phyloP scores from a whole-genome alignment of 306 rosid species.

The Rosa lucieae region DNA sequence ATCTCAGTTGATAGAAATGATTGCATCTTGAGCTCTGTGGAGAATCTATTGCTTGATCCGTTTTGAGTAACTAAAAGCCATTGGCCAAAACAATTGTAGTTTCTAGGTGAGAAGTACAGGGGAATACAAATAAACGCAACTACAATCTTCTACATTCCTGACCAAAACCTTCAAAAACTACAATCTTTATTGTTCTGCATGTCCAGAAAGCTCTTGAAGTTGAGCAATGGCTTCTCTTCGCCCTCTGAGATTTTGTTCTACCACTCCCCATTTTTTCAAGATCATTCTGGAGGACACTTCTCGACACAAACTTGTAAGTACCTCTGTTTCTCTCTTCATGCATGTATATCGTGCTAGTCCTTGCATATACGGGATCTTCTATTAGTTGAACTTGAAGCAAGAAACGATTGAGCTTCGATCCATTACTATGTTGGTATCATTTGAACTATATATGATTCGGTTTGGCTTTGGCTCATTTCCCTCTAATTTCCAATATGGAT shows the following conservation, averaged over 20 bases:
- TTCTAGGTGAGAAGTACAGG: not conserved
- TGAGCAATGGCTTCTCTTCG: slow-evolving; percentile 9
- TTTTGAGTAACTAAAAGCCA: not conserved
- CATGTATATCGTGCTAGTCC: not conserved
- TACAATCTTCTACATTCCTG: not conserved
- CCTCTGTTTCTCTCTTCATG: not conserved
- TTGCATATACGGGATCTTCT: not conserved
- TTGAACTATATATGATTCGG: too few relatives aligned
- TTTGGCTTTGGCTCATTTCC: too few relatives aligned
- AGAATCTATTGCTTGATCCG: not conserved
- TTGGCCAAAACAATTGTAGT: not conserved
- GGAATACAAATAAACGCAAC: not conserved
- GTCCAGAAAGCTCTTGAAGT: not conserved
- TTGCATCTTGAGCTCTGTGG: not conserved
- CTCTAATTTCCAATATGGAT: too few relatives aligned
- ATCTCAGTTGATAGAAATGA: not conserved
- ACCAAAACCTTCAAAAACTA: not conserved
- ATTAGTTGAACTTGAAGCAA: not conserved
- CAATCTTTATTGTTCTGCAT: not conserved
- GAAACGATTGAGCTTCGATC: not conserved
- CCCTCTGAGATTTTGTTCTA: not conserved
- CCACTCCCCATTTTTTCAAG: slow-evolving; percentile 11
- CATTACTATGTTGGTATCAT: not conserved
- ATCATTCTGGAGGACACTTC: not conserved
- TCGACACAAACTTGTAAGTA: slow-evolving; percentile 4